Conservation (phyloP, 257 asterid species). For the Forsythia viridissima region DNA sequence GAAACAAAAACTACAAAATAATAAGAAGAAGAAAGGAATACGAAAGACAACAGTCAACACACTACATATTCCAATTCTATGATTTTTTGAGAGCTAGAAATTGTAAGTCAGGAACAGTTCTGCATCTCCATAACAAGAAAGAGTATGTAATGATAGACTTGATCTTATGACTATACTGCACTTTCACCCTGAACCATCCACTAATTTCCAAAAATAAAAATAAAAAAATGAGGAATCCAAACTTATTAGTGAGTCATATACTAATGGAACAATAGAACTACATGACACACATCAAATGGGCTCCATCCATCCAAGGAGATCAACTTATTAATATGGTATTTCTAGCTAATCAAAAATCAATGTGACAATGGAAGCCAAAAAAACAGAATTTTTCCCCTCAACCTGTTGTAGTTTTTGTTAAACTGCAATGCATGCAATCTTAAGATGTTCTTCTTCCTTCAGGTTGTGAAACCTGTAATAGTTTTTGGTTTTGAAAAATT, state of each 20-base stretch:
- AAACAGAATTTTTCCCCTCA: neutral
- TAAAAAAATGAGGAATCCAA: no score
- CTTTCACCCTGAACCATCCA: neutral
- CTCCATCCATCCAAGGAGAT: neutral
- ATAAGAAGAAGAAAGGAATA: neutral
- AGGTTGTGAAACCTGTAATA: neutral
- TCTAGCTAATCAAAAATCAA: neutral
- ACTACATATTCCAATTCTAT: neutral
- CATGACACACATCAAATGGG: no score
- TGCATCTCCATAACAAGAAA: slow-evolving; percentile 10
- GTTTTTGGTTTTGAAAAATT: neutral
- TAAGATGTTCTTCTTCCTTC: neutral
- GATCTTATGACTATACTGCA: neutral
- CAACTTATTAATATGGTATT: neutral
- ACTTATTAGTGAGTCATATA: neutral
- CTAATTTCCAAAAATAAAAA: no score
- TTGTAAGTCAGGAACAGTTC: neutral
- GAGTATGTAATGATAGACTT: neutral
- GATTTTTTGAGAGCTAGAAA: neutral
- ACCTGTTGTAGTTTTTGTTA: neutral
- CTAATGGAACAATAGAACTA: neutral
- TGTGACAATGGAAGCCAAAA: neutral
- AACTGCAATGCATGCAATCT: neutral
- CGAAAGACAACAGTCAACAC: neutral
- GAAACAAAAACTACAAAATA: neutral